Base-by-base conservation (phyloP, 139 green algal genomes). In the Chlamydomonas schloesseri region DNA sequence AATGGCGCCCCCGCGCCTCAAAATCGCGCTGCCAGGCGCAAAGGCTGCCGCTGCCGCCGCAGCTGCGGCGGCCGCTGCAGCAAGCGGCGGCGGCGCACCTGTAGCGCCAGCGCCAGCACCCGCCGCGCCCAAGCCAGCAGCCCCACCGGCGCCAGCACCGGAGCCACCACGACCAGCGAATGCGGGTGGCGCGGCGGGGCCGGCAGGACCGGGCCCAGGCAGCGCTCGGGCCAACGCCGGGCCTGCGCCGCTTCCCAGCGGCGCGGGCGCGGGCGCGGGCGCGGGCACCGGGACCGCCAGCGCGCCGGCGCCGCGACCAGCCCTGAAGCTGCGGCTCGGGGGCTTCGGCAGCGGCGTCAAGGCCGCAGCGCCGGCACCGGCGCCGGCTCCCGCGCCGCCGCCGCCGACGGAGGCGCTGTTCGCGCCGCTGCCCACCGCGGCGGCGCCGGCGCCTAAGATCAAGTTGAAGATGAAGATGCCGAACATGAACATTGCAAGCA, bases 391-490 rank as follows among this genome's bases (percentile, higher is more conserved):
- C 9, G 64, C 29, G n/a, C 64, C 64, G n/a, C 29, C 64, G 64
- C 64, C 64, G 64, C 64, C n/a, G 64, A 9, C 68, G 31, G n/a
- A 2, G 36, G 50, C 55, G 62, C 31, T 76, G 26, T 31, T 85
- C 18, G 67, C 65, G 20, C 79, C 79, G 8, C 33, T 76, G 46
- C 67, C 79, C 24, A 57, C 47, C 42, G 42, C 14, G 79, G 67
- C 15, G 79, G 58, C 9, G 64, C n/a, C 26, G 60, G 17, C 8
- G 18, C 42, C 17, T 3, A 85, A 85, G 33, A 77, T 85, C 64
- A 85, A 85, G 47, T 33, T 85, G 11, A 60, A 37, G 1, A 37
- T 83, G 6, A 85, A 85, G 31, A 76, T 76, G 79, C 79, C 79
- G 17, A 85, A 84, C 42, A 20, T 75, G 18, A 84, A 85, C 46